Percentiles rank a stretch among this genome's conserved stretches.
Conservation (phyloP, 495 filamentous ascomycete genomes). For the Hypomontagnella monticulosa region DNA sequence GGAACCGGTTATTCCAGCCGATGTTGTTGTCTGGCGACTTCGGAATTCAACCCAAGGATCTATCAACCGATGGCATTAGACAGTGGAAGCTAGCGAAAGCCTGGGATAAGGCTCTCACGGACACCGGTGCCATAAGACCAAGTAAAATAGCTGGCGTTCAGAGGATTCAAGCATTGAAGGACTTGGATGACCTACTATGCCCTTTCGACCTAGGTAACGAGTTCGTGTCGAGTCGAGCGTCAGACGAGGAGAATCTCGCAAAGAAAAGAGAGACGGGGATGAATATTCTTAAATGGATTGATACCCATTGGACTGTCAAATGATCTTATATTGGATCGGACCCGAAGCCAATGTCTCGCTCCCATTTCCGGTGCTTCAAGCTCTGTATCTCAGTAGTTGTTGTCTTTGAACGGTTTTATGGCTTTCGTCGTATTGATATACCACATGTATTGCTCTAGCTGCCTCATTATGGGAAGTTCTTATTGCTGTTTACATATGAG, state of each 20-base stretch:
- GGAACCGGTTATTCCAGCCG: too few relatives aligned
- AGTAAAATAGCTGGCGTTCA: slow-evolving; percentile 3
- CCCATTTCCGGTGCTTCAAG: too few relatives aligned
- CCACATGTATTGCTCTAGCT: too few relatives aligned
- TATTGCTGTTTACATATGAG: too few relatives aligned
- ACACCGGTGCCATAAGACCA: slow-evolving; percentile 2
- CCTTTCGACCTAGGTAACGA: slow-evolving; percentile 4
- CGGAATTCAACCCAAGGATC: too few relatives aligned
- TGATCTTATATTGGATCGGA: too few relatives aligned
- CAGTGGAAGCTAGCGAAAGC: slow-evolving; percentile 15
- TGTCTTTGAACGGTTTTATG: background rate
- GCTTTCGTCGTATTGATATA: too few relatives aligned
- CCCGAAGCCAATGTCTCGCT: too few relatives aligned
- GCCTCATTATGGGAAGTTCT: too few relatives aligned
- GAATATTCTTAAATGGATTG: slow-evolving; percentile 5
- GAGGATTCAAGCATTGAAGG: background rate
- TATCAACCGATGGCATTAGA: background rate
- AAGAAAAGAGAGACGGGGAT: slow-evolving; percentile 6
- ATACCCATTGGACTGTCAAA: background rate
- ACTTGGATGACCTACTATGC: background rate
- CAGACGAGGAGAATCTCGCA: background rate
- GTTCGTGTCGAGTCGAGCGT: slow-evolving; percentile 4
- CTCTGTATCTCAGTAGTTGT: too few relatives aligned
- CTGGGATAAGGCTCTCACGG: slow-evolving; percentile 1
- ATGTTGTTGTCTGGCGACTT: too few relatives aligned